Base-by-base conservation (phyloP, 164 flowering plant genomes). In the Sedum album region DNA sequence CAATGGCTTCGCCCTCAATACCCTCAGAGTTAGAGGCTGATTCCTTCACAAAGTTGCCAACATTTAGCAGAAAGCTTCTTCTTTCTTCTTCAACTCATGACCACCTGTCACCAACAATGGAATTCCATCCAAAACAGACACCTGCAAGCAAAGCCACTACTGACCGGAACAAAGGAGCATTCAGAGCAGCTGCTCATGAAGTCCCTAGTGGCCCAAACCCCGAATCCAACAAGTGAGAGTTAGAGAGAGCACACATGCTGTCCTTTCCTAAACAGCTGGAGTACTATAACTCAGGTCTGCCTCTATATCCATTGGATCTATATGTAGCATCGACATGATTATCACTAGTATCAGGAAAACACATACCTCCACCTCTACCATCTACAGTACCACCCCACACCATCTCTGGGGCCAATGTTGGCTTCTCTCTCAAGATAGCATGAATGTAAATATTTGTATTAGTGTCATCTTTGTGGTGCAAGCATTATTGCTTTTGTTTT, bases 161-260 rank as follows among this genome's bases (percentile, higher is more conserved):
- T 62, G 31, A 62, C 15, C 13, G 39, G 39, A 51, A 51, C 57
- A 51, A 51, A 14, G 28, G 33, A 57, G 20, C 67, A 65, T 73
- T 69, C 23, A 31, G 62, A 67, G 68, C 72, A 18, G 69, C 73
- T 35, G 75, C 77, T 0, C 81, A 74, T 26, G 79, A 76, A 46
- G 81, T 79, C 14, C 81, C 81, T 6, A 79, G 81, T 28, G 81
- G 81, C 51, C 79, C 81, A 41, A 79, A 79, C 68, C 81, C 81
- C 1, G 73, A 73, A 57, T 76, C 79, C 61, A 79, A 79, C 77
- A 20, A 73, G 79, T 73, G 68, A 74, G 33, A 49, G 31, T 3
- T 35, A 35, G 38, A 35, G 38, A 35, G 38, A 35, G 38, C 60
- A 25, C 60, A 55, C 2, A n/a, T n/a, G n/a, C n/a, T n/a, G n/a